Percentiles rank a stretch among this genome's conserved stretches.
phyloP scores from a whole-genome alignment of 2,329 filamentous ascomycete species.

The Cadophora malorum region DNA sequence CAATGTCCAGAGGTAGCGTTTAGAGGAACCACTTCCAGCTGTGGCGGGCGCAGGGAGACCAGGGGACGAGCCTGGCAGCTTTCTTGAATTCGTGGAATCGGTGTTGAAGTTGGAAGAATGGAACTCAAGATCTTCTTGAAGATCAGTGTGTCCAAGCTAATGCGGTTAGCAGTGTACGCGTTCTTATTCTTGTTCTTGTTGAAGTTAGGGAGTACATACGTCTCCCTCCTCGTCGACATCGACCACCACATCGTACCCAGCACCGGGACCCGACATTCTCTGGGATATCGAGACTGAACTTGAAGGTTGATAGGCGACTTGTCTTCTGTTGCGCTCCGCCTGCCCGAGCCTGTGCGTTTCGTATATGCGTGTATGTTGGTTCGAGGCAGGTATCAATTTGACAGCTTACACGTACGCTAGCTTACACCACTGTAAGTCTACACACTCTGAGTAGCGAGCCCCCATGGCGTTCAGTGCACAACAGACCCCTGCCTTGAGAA shows the following conservation, averaged over 20 bases:
- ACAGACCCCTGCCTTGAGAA: not conserved
- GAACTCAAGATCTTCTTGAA: conserved; percentile 99
- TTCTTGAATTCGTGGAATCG: conserved; percentile 51
- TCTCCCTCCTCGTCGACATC: conserved; percentile 86
- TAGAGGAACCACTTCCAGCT: conserved; percentile 62
- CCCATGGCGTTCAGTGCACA: no score
- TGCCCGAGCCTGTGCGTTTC: not conserved
- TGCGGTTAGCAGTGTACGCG: conserved; percentile 4
- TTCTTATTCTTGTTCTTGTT: not conserved
- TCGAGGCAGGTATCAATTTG: not conserved
- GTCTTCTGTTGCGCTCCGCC: not conserved
- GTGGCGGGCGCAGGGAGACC: conserved; percentile 64
- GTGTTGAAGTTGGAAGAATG: conserved; percentile 88
- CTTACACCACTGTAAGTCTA: not conserved
- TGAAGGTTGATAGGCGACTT: not conserved
- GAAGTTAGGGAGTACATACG: conserved; percentile 53
- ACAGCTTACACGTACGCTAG: conserved; percentile 12
- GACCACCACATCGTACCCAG: conserved; percentile 97
- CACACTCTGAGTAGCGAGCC: not conserved
- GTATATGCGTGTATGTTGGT: not conserved
- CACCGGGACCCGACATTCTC: conserved; percentile 58
- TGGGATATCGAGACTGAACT: not conserved
- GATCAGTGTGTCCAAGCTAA: conserved; percentile 92
- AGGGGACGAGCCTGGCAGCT: conserved; percentile 48
- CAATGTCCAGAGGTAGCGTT: conserved; percentile 91